Evolutionary conservation across 192 early-diverging fungal species (phyloP), one percentile per base, ranked within the genome.

Genomic region (Paraglomus occultum): DNA sequence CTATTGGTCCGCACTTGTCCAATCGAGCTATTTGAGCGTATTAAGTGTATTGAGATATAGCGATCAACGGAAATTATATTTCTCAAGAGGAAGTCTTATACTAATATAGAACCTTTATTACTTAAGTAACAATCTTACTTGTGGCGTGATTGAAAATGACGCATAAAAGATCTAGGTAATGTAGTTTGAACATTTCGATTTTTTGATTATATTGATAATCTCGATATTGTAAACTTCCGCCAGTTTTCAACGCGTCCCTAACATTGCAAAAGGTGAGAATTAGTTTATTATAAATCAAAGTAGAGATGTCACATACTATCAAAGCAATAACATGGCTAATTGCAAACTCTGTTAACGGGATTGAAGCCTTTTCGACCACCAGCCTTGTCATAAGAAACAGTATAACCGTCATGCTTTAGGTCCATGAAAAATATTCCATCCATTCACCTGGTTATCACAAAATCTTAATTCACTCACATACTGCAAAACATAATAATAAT

Each of bases 291-390:
- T n/a, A 64, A 64, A 44, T 38, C 62, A 38, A 71, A 38, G 15
- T 38, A 46, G 51, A 71, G 62, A 58, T 38, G 47, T 40, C 11
- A 5, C 45, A 71, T 62, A 71, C 69, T 51, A 61, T 55, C 59
- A 71, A 71, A 71, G 69, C 69, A 1, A 71, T 45, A 7, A 71
- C 23, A 71, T 71, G 69, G 42, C 58, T 62, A n/a, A 71, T 71
- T 51, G 69, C 58, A 22, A 51, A 62, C 9, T 71, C 69, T 9
- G 47, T 22, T 62, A 63, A 45, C 11, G 69, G 69, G 44, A 71
- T 71, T 62, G 69, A 7, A 48, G 69, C 11, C 44, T 62, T 71
- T 43, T 71, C 69, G n/a, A 71, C 42, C 20, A 71, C 69, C 50
- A 71, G 15, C 50, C 42, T 70, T 4, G 57, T 70, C 42, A 8